Base-by-base conservation (phyloP, 768 basidiomycete species). In the Rossbeevera mucosa region DNA sequence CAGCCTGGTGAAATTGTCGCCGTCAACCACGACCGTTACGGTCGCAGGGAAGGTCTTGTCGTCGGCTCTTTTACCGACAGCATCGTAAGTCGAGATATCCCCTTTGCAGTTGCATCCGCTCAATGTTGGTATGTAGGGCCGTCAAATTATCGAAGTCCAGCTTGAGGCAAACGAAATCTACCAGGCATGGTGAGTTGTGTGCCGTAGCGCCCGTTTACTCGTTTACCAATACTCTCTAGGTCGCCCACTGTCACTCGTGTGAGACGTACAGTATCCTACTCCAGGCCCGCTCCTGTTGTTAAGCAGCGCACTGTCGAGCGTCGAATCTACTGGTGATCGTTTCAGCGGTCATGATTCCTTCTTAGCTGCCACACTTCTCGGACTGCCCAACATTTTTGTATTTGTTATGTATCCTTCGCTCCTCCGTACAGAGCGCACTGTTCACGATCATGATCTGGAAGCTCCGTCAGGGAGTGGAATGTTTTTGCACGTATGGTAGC, bases 1-100 rank as follows among this genome's bases (percentile, higher is more conserved):
- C 51, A 89, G 86, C 80, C 88, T 49, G 90, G 89, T 55, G 90
- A 92, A 67, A 76, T 91, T 64, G 89, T 92, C 69, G 76, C 86
- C 51, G 84, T 91, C 63, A 77, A 82, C 62, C 79, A 88, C 63
- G 80, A 80, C 33, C 48, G 69, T 26, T 76, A 77, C 53, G 86
- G 85, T 60, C 76, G 80, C 56, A 80, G 77, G 62, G 90, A 94
- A 65, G 91, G 91, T 47, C 78, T 91, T 52, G 90, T 92, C 58
- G 72, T 91, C 31, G 87, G 88, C 36, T 79, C 86, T 29, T 83
- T 87, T 71, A 60, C 79, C 52, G 90, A 92, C 79, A 73, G 76
- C 58, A 69, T 76, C 48, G 89, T 90, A 68, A 59, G 86, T 76
- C 51, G 14, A 21, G 5, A 20, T 29, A 18, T 14, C 40, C 48